Evolutionary conservation across 495 filamentous ascomycete species (phyloP).

Genomic region (Penicillium odoratum): DNA sequence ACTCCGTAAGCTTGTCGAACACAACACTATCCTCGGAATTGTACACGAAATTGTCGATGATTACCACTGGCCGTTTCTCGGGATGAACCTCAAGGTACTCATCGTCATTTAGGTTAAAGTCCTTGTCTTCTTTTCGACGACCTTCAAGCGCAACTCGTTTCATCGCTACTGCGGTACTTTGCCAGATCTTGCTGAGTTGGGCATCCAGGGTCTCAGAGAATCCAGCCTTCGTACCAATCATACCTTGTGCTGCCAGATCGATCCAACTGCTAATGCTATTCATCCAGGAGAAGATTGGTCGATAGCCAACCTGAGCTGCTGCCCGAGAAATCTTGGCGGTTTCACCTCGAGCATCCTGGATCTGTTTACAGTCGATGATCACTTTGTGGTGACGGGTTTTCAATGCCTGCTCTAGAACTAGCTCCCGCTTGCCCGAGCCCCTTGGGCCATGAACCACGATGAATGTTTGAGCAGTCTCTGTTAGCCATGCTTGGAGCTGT

Average conservation of each 20-base stretch:
- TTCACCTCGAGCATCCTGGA: slow-evolving; percentile 89
- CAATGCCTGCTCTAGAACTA: slow-evolving; percentile 82
- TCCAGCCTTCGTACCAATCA: slow-evolving; percentile 90
- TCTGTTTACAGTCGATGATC: slow-evolving; percentile 91
- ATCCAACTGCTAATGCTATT: slow-evolving; percentile 90
- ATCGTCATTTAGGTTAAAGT: slow-evolving; percentile 72
- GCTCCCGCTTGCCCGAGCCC: slow-evolving; percentile 86
- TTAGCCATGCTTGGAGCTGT: slow-evolving; percentile 79
- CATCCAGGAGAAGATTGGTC: slow-evolving; percentile 93
- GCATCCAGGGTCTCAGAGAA: slow-evolving; percentile 93
- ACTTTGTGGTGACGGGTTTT: slow-evolving; percentile 75
- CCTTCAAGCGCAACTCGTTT: slow-evolving; percentile 70
- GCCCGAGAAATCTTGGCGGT: slow-evolving; percentile 80
- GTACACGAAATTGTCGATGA: slow-evolving; percentile 92
- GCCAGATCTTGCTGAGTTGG: slow-evolving; percentile 88
- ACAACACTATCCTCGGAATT: slow-evolving; percentile 69
- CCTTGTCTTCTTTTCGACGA: slow-evolving; percentile 69
- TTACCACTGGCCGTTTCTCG: slow-evolving; percentile 77
- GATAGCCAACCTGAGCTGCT: slow-evolving; percentile 83
- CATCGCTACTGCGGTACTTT: slow-evolving; percentile 79
- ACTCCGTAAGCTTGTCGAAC: slow-evolving; percentile 89
- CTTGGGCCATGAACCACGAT: slow-evolving; percentile 91
- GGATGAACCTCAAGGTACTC: slow-evolving; percentile 92
- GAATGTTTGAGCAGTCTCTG: slow-evolving; percentile 86
- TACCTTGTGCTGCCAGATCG: slow-evolving; percentile 89